These are phyloP conservation scores for Quercus tomentella DNA, from an alignment of 331 rosid species.

Conservation along the genomic window DNA sequence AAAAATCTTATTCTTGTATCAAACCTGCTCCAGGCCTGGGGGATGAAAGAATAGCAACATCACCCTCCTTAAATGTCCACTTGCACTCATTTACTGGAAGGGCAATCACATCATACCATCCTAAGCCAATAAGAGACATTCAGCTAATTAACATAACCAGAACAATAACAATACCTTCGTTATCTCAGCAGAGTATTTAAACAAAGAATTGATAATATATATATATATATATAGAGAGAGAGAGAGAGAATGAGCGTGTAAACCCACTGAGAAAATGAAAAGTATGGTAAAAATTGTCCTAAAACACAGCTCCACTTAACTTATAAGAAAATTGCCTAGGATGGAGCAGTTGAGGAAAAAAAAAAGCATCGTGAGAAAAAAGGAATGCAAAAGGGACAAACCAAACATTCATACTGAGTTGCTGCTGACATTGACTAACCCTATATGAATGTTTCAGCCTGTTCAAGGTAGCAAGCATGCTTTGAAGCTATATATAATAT, in stretches of 20 bases:
- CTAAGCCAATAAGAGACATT: conserved; percentile 36
- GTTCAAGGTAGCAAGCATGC: not conserved
- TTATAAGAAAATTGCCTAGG: not conserved
- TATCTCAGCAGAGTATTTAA: not conserved
- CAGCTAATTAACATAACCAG: conserved; percentile 7
- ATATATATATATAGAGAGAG: not conserved
- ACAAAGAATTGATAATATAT: not conserved
- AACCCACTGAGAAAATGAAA: not conserved
- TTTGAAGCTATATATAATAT: not conserved
- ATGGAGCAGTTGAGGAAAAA: not conserved
- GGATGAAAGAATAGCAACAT: conserved; percentile 90
- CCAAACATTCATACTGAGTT: not conserved
- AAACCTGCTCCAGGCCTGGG: conserved; percentile 97
- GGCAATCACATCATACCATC: conserved; percentile 94
- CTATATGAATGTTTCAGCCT: not conserved
- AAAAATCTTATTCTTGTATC: conserved; percentile 14
- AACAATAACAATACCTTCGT: conserved; percentile 7
- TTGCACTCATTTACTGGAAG: conserved; percentile 84
- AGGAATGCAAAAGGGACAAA: not conserved
- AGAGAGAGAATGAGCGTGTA: no score
- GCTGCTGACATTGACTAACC: not conserved
- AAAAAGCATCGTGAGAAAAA: not conserved
- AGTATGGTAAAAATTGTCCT: not conserved
- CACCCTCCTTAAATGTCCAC: conserved; percentile 99
- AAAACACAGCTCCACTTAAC: not conserved